phyloP scores from a whole-genome alignment of 2,329 filamentous ascomycete genomes.

The Fusarium keratoplasticum region DNA sequence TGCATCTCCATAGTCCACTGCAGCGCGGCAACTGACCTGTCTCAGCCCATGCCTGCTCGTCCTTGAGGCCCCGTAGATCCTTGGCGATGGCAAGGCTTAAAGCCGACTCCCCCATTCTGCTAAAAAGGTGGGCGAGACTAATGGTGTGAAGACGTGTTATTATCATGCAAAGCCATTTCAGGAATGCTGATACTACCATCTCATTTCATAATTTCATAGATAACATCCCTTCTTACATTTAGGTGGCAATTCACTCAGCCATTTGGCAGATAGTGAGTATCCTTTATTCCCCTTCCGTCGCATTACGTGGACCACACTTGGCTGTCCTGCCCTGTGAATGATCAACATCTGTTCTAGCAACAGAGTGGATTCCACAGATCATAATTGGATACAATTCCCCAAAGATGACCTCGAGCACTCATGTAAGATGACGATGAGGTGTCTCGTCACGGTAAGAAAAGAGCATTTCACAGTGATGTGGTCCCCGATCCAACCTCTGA shows the following conservation, averaged over 20 bases:
- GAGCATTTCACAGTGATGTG: background rate
- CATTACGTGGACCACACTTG: background rate
- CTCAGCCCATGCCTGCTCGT: background rate
- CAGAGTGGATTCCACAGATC: rapidly evolving
- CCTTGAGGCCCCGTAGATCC: background rate
- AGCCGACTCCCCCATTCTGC: background rate
- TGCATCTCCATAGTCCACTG: background rate
- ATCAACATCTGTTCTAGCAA: background rate
- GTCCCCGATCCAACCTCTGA: background rate
- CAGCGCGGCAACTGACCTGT: background rate
- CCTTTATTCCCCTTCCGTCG: background rate
- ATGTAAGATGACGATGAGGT: background rate
- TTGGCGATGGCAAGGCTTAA: background rate
- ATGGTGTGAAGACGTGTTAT: too few relatives aligned
- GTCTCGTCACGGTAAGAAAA: background rate
- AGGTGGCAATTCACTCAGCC: rapidly evolving
- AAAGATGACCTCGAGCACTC: background rate
- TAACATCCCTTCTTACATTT: background rate
- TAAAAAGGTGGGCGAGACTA: background rate
- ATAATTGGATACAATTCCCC: background rate
- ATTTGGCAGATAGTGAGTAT: background rate
- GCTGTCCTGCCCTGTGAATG: background rate
- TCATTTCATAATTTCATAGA: too few relatives aligned
- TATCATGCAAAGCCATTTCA: too few relatives aligned
- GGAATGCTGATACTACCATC: too few relatives aligned